phyloP scores from a whole-genome alignment of 2,329 filamentous ascomycete genomes.

The Penicillium sp. region DNA sequence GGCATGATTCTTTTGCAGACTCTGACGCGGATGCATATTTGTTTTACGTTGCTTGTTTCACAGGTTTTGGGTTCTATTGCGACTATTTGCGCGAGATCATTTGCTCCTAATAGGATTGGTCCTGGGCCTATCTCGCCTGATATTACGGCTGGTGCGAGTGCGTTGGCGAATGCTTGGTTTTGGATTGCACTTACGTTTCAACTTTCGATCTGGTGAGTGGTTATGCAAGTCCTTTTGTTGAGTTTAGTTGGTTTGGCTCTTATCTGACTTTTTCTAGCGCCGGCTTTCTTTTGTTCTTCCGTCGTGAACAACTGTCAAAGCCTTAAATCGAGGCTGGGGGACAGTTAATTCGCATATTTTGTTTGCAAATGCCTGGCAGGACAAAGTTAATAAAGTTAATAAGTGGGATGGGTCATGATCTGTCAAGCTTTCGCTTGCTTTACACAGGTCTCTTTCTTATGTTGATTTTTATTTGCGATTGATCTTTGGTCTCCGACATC shows the following conservation, averaged over 20 bases:
- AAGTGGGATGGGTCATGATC: neutral
- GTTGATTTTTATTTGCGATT: neutral
- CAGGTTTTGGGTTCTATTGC: constrained; percentile 64
- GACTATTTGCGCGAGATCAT: constrained; percentile 63
- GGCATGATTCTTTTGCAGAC: constrained; percentile 69
- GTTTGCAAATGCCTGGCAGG: neutral
- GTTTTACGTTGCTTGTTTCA: constrained; percentile 60
- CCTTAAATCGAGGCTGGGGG: constrained; percentile 19
- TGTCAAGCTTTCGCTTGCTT: neutral
- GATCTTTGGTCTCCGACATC: neutral
- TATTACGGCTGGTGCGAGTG: constrained; percentile 51
- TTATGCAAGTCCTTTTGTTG: constrained; percentile 24
- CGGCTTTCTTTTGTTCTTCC: constrained; percentile 47
- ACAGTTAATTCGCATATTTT: neutral
- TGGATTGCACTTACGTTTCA: constrained; percentile 63
- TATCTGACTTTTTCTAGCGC: constrained; percentile 25
- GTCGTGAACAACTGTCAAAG: constrained; percentile 48
- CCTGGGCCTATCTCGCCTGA: constrained; percentile 65
- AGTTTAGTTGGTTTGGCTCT: neutral
- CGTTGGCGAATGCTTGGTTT: constrained; percentile 56
- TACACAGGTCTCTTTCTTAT: neutral
- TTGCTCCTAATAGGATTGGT: constrained; percentile 61
- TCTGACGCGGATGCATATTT: constrained; percentile 64
- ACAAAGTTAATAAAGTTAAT: neutral
- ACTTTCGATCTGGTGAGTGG: constrained; percentile 58